A percentile compares a stretch with the other conserved stretches of the same genome.
phyloP scores from a whole-genome alignment of 176 grass and related monocot species.

The Hordeum vulgare region DNA sequence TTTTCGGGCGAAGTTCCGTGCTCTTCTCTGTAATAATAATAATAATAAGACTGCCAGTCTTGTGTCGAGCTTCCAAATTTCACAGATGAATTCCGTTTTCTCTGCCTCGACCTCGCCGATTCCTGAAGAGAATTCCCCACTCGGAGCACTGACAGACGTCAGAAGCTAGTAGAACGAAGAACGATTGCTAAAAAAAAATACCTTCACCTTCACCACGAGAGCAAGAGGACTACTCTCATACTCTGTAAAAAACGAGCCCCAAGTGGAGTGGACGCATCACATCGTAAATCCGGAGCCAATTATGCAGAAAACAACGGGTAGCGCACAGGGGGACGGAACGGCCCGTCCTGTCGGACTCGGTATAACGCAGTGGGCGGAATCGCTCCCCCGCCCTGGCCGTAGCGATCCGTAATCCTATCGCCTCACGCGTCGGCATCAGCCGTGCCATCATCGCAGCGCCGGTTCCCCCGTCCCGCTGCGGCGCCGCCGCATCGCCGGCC shows the following conservation, averaged over 20 bases:
- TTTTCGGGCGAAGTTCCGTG: background rate
- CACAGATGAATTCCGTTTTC: too few species aligned
- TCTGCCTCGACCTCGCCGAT: too few species aligned
- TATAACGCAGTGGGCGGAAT: too few species aligned
- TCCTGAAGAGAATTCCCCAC: too few species aligned
- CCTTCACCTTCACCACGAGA: background rate
- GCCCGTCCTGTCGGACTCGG: background rate
- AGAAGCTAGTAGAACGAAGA: background rate
- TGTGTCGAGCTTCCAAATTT: too few species aligned
- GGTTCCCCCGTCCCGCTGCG: background rate
- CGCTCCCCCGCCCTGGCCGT: too few species aligned
- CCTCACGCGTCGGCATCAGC: background rate
- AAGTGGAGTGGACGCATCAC: too few species aligned
- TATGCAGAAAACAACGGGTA: background rate
- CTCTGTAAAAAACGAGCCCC: too few species aligned
- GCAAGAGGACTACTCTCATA: too few species aligned
- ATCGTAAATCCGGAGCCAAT: background rate
- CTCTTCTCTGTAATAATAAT: too few species aligned
- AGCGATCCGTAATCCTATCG: background rate
- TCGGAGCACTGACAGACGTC: background rate
- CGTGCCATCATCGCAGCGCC: background rate
- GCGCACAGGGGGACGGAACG: background rate
- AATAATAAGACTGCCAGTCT: too few species aligned
- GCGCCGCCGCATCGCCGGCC: background rate
- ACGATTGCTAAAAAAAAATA: background rate